Conservation (phyloP, 2,329 filamentous ascomycete genomes). For the Nothomitra cinnamomea region DNA sequence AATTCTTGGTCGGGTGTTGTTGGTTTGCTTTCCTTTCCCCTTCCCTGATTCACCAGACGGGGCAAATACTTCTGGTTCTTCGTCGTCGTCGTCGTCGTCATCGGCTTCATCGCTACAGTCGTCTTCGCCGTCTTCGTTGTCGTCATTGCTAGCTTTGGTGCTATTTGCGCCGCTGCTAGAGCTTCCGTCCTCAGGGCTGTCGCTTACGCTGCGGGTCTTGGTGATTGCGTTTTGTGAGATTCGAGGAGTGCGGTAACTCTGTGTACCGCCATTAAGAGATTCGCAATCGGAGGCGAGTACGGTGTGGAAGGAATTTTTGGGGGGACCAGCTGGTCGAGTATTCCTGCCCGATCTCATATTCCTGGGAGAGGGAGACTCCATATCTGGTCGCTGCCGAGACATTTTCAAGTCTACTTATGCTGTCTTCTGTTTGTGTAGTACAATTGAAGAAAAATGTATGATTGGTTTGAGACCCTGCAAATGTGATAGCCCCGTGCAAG, state of each 20-base stretch:
- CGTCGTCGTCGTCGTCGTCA: constrained; percentile 28
- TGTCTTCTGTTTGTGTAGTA: not conserved
- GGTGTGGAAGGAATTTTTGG: not conserved
- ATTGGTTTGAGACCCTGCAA: too few species aligned
- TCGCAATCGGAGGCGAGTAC: not conserved
- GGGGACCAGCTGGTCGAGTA: not conserved
- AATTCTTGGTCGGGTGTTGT: constrained; percentile 16
- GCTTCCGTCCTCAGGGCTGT: not conserved
- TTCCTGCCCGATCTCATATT: not conserved
- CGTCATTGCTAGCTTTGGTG: constrained; percentile 7
- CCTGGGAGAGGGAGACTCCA: not conserved
- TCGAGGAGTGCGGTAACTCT: not conserved
- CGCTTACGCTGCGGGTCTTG: not conserved
- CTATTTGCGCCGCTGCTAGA: not conserved
- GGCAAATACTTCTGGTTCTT: constrained; percentile 21
- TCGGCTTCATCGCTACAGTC: constrained; percentile 23
- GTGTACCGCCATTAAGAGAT: not conserved
- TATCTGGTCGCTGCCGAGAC: not conserved
- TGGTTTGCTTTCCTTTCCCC: constrained; percentile 17
- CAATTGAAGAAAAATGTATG: not conserved
- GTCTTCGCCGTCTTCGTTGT: constrained; percentile 15
- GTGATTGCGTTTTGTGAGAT: not conserved
- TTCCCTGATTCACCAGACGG: constrained; percentile 24
- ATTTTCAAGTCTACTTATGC: not conserved
- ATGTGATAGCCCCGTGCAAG: not conserved